These are phyloP conservation scores for Exophiala calicioides DNA, from an alignment of 2,329 filamentous ascomycete genomes.

Conservation along the genomic window DNA sequence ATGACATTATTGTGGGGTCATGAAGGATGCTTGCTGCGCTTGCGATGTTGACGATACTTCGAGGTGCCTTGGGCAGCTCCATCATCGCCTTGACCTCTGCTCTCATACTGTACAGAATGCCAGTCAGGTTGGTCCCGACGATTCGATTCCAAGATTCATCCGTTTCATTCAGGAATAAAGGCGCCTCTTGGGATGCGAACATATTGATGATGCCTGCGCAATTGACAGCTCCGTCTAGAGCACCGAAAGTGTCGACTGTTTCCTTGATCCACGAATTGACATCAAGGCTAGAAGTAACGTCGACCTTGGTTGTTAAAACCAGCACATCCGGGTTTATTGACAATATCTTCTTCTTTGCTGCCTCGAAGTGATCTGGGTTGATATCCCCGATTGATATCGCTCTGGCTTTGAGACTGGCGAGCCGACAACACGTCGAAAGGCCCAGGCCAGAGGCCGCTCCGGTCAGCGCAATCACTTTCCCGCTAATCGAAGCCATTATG, in stretches of 20 bases:
- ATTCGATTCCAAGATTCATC: conserved; percentile 46
- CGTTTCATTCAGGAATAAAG: conserved; percentile 35
- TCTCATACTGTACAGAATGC: conserved; percentile 55
- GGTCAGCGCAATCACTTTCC: conserved; percentile 16
- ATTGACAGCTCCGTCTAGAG: conserved; percentile 19
- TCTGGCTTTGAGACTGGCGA: conserved; percentile 10
- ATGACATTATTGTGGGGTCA: conserved; percentile 18
- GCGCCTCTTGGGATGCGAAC: conserved; percentile 31
- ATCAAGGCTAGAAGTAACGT: conserved; percentile 13
- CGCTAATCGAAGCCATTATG: conserved; percentile 12
- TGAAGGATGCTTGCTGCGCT: conserved; percentile 17
- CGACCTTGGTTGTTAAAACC: conserved; percentile 15
- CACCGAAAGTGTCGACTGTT: conserved; percentile 15
- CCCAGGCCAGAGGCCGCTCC: conserved; percentile 50
- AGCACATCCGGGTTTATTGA: conserved; percentile 13
- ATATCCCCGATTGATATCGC: conserved; percentile 13
- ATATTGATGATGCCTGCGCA: conserved; percentile 30
- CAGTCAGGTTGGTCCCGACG: conserved; percentile 48
- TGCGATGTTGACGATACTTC: conserved; percentile 20
- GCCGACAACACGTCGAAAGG: conserved; percentile 43
- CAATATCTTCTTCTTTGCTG: conserved; percentile 38
- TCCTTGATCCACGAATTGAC: conserved; percentile 20
- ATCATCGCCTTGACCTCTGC: conserved; percentile 48
- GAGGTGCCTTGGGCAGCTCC: conserved; percentile 7
- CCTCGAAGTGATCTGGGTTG: conserved; percentile 7